A percentile compares a stretch with the other conserved stretches of the same genome.
These are phyloP conservation scores for Acanthamoeba royreba DNA, from an alignment of 208 protist species.

Conservation along the genomic window DNA sequence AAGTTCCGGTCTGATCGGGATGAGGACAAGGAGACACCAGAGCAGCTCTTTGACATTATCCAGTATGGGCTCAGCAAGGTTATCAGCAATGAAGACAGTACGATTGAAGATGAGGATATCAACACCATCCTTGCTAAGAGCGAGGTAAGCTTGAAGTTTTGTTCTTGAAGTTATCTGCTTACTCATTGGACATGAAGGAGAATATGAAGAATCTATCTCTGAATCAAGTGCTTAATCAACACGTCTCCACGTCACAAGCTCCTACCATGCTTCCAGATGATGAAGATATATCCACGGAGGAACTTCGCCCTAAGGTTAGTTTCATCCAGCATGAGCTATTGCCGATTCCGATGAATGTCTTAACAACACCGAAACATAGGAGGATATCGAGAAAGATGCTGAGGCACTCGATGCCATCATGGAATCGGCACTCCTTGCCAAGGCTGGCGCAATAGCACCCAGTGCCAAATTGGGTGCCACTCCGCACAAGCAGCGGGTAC, in stretches of 20 bases:
- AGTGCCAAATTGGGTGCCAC: background rate
- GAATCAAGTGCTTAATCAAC: background rate
- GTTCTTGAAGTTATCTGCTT: background rate
- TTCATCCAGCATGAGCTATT: background rate
- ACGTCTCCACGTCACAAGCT: background rate
- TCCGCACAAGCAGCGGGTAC: background rate
- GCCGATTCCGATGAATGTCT: background rate
- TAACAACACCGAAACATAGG: background rate
- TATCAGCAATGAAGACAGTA: background rate
- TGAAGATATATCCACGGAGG: too few relatives aligned
- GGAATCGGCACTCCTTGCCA: background rate
- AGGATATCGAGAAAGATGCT: background rate
- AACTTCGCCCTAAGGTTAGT: too few relatives aligned
- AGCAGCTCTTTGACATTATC: slow-evolving; percentile 38
- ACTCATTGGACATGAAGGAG: background rate
- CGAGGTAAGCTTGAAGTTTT: background rate
- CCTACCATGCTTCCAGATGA: background rate
- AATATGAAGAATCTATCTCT: slow-evolving; percentile 1
- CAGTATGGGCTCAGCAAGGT: background rate
- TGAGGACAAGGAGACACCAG: background rate
- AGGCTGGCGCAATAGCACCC: background rate
- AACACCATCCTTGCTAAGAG: background rate
- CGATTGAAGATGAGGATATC: background rate
- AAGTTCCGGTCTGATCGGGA: background rate
- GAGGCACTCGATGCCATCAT: background rate